Evolutionary conservation across 768 basidiomycete genomes (phyloP).

Genomic region (Lactarius indigo): DNA sequence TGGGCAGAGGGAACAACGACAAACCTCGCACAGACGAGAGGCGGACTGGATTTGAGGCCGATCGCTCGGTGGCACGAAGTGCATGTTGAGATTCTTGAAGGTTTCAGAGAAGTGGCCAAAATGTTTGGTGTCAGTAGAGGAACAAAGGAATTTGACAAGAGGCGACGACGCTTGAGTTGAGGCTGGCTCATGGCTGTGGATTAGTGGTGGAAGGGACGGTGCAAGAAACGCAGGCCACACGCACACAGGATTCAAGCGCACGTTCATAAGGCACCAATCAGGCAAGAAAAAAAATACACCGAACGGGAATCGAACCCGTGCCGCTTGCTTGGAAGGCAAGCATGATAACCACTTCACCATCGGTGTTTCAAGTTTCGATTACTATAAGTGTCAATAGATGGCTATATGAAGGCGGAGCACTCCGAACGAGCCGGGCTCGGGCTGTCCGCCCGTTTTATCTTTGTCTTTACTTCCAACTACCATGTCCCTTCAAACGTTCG

Average conservation of each 20-base stretch:
- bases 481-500: conserved; percentile 71
- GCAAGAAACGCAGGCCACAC: background rate
- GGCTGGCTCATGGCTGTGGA: conserved; percentile 3
- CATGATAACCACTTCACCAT: conserved; percentile 36
- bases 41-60: conserved; percentile 14
- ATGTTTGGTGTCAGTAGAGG: background rate
- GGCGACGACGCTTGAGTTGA: conserved; percentile 9
- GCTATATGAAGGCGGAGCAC: background rate
- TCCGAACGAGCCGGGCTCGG: background rate
- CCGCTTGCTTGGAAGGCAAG: conserved; percentile 38
- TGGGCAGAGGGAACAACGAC: background rate
- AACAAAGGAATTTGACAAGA: conserved; percentile 6
- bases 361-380: conserved; percentile 8
- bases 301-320: conserved; percentile 33
- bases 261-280: background rate
- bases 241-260: background rate
- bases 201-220: background rate
- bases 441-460: background rate
- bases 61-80: conserved; percentile 13
- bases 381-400: background rate
- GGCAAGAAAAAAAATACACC: conserved; percentile 22
- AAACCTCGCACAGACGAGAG: conserved; percentile 15
- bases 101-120: conserved; percentile 2
- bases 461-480: background rate
- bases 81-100: conserved; percentile 8